Base-by-base conservation (phyloP, 2,329 filamentous ascomycete species). In the Hymenotorrendiella dingleyae region DNA sequence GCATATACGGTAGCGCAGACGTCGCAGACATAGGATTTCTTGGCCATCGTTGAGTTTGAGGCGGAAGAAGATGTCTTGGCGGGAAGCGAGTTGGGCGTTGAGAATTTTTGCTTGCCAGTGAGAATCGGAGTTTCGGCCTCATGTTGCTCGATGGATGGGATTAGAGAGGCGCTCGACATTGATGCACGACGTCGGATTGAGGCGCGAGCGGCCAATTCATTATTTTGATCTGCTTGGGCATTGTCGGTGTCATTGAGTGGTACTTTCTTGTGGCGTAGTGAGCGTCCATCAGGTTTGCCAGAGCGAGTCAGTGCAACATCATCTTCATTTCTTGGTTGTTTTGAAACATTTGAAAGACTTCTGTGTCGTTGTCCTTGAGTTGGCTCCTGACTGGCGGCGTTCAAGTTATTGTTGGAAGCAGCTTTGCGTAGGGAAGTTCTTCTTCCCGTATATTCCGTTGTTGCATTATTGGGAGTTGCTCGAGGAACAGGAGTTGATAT, bases 251-350 rank as follows among this genome's bases (percentile, higher is more conserved):
- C 32, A 34, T 20, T 20, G 7, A 20, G 12, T 22, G 19, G 7
- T 6, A 22, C 17, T 21, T 24, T 12, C 8, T 32, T 23, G 12
- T 30, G 11, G 8, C 40, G 40, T n/a, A 46, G 40, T n/a, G 44
- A 46, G n/a, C 46, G 38, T 14, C 42, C 33, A 39, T 48, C 46
- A 16, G 45, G 11, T 27, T 48, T 45, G 6, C 46, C 46, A 14
- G 29, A 30, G 10, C 20, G 16, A 9, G 37, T 45, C n/a, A 45
- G 7, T n/a, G 40, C 27, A 30, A 35, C 5, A 11, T 42, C 42
- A 26, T 44, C 28, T 20, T 41, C 37, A 26, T 37, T 32, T 30
- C 37, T 39, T n/a, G n/a, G n/a, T n/a, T n/a, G n/a, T n/a, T n/a
- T n/a, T n/a, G n/a, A n/a, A n/a, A n/a, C n/a, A n/a, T n/a, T n/a